Conservation (phyloP, 2,329 filamentous ascomycete species). For the Fusarium oligoseptatum region DNA sequence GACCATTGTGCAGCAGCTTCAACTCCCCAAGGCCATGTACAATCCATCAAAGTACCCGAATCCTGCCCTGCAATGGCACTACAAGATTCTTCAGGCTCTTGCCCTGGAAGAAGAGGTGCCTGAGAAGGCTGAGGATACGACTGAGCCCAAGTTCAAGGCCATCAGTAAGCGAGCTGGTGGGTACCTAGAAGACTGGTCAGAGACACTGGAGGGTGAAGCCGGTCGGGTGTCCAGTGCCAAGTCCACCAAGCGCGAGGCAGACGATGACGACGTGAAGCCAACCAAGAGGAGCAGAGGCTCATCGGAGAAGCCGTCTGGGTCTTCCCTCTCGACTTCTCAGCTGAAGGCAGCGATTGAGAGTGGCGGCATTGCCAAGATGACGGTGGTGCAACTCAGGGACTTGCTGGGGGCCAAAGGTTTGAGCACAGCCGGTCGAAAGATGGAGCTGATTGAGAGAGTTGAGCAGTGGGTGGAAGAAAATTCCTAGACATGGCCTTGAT, state of each 20-base stretch:
- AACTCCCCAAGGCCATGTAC: slow-evolving; percentile 87
- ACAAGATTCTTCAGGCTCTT: slow-evolving; percentile 90
- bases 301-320: slow-evolving; percentile 51
- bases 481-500: slow-evolving; percentile 22
- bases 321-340: slow-evolving; percentile 59
- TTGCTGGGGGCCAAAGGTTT: slow-evolving; percentile 62
- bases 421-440: slow-evolving; percentile 65
- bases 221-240: slow-evolving; percentile 53
- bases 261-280: slow-evolving; percentile 60
- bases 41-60: slow-evolving; percentile 92
- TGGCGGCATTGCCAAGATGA: slow-evolving; percentile 65
- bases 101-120: slow-evolving; percentile 93
- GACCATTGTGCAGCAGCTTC: slow-evolving; percentile 83
- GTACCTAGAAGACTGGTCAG: slow-evolving; percentile 83
- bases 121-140: slow-evolving; percentile 79
- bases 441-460: slow-evolving; percentile 66
- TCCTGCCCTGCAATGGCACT: slow-evolving; percentile 95
- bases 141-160: slow-evolving; percentile 84
- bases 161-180: slow-evolving; percentile 90
- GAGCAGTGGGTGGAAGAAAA: slow-evolving; percentile 70
- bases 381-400: slow-evolving; percentile 66
- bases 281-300: slow-evolving; percentile 61
- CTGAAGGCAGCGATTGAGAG: slow-evolving; percentile 60
- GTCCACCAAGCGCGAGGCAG: slow-evolving; percentile 66
- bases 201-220: slow-evolving; percentile 72